Evolutionary conservation across 345 rosid species (phyloP), one percentile per base, ranked within the genome.

Genomic region (Viola odorata): DNA sequence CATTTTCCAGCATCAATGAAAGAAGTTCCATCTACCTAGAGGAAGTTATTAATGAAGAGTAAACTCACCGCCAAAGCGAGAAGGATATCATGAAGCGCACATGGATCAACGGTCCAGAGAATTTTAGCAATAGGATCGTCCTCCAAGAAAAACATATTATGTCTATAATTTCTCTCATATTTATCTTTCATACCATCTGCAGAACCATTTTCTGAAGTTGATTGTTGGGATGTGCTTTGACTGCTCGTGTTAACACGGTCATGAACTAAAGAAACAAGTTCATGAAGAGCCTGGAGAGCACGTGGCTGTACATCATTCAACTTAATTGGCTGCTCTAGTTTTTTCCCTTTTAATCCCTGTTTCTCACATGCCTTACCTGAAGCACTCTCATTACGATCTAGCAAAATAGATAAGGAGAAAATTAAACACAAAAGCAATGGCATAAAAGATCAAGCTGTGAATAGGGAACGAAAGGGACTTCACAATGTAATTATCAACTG

Each of bases 201-300:
- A 53, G 78, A 75, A 58, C 55, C 77, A 65, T 66, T 60, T 55
- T 68, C 68, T 64, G 81, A 62, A 57, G 75, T 55, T 58, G 78
- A 65, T 50, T 60, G 70, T 49, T 52, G 59, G 10, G 42, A 62
- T 66, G 50, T 75, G 73, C 68, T 77, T 67, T 72, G 69, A 60
- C 62, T 80, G 63, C 63, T 75, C 58, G 67, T 61, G 73, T 78
- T 84, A 53, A 90, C 84, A 48, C 41, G 71, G 56, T 80, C 79
- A 77, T 87, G 95, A 65, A 87, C 96, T 60, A 86, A 72, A 71
- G 95, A 82, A 75, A 87, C 84, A 62, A 92, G 85, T 53, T 83
- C 77, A 56, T 78, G 89, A 73, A 87, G 85, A 73, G 81, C 80
- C 73, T 77, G 84, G 42, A 73, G 66, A 62, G 84, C 55, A 66